A percentile compares a stretch with the other conserved stretches of the same genome.
These are phyloP conservation scores for Gossypium davidsonii DNA, from an alignment of 441 rosid genomes.

Conservation along the genomic window DNA sequence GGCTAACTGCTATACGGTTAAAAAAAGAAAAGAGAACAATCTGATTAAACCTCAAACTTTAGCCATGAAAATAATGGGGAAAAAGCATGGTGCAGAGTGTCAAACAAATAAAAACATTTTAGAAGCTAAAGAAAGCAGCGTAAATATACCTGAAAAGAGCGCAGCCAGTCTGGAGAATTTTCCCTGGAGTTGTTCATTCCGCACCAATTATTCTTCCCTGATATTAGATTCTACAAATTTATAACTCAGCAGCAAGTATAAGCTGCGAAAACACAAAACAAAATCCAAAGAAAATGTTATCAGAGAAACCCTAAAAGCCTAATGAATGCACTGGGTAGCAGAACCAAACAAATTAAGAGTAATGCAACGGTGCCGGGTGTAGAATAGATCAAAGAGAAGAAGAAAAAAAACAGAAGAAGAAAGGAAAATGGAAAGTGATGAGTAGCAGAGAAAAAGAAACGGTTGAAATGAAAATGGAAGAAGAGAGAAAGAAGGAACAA, in stretches of 20 bases:
- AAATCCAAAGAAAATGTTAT: neutral
- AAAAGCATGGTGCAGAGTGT: neutral
- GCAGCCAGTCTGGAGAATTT: constrained; percentile 88
- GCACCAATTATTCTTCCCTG: neutral
- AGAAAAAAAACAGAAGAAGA: neutral
- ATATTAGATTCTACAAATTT: neutral
- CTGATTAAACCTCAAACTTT: neutral
- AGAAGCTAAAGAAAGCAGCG: neutral
- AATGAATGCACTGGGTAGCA: neutral
- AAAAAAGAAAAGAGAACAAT: neutral
- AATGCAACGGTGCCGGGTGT: neutral
- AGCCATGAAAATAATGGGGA: neutral
- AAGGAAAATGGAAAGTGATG: neutral
- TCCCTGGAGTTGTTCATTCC: constrained; percentile 62
- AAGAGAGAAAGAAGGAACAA: neutral
- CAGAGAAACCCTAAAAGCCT: neutral
- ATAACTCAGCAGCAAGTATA: neutral
- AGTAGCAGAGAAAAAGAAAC: neutral
- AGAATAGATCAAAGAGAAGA: neutral
- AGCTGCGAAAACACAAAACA: neutral
- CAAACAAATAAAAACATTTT: neutral
- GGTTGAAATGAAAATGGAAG: neutral
- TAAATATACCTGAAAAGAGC: constrained; percentile 53
- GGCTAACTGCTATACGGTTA: neutral
- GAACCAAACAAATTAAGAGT: neutral